Evolutionary conservation across 352 stramenopile species (phyloP).

Genomic region (Phytopythium aichiense): DNA sequence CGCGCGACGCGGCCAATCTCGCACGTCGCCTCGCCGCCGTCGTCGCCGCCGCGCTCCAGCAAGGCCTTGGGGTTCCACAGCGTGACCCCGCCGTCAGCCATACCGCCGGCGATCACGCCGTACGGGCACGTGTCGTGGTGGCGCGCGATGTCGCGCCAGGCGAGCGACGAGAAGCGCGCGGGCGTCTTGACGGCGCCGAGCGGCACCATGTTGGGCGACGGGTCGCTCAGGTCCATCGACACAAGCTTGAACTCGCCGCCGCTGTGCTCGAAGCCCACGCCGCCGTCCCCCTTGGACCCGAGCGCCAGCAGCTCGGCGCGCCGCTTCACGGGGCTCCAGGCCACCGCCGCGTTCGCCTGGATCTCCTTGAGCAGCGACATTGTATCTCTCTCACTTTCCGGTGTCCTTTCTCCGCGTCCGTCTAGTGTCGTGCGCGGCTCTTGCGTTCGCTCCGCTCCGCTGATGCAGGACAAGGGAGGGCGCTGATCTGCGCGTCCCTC

Average conservation of each 20-base stretch:
- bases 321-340: constrained; percentile 82
- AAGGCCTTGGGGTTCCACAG: constrained; percentile 94
- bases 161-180: constrained; percentile 92
- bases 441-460: constrained; percentile 4
- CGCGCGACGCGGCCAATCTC: constrained; percentile 78
- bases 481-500: not conserved
- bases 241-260: constrained; percentile 97
- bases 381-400: constrained; percentile 6
- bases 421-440: constrained; percentile 8
- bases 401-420: not conserved
- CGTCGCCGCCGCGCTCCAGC: constrained; percentile 48
- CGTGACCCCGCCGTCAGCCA: constrained; percentile 95
- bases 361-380: constrained; percentile 92
- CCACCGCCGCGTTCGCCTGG: constrained; percentile 83
- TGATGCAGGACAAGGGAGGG: constrained; percentile 10
- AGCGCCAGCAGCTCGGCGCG: constrained; percentile 80
- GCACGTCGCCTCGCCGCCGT: constrained; percentile 25
- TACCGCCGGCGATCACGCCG: constrained; percentile 95
- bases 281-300: constrained; percentile 93
- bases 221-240: constrained; percentile 87
- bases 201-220: constrained; percentile 60
- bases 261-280: constrained; percentile 96
- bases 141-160: constrained; percentile 87
- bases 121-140: constrained; percentile 76
- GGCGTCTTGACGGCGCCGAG: constrained; percentile 88